Evolutionary conservation across 129 eudicot species (phyloP).

Genomic region (Scalesia atractyloides): DNA sequence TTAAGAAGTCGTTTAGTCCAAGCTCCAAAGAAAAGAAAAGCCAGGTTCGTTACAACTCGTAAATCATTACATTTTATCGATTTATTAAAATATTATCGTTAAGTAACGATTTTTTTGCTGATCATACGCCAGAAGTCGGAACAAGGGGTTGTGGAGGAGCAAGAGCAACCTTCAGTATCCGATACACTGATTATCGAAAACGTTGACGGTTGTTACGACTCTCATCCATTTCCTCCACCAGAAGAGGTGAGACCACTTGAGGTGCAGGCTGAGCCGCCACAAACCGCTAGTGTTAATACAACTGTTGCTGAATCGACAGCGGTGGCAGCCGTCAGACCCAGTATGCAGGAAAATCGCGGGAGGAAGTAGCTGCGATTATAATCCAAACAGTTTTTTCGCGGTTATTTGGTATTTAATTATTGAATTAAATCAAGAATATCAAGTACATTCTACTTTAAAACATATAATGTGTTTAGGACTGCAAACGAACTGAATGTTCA

Average conservation of each 20-base stretch:
- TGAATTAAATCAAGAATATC: conserved; percentile 5
- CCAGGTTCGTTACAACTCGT: conserved; percentile 41
- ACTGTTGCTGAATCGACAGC: conserved; percentile 48
- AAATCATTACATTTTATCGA: background rate
- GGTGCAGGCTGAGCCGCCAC: conserved; percentile 59
- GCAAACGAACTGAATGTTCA: no score
- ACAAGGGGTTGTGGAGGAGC: conserved; percentile 47
- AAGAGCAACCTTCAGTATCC: conserved; percentile 36
- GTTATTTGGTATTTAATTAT: conserved; percentile 57
- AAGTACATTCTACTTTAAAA: background rate
- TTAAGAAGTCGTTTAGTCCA: conserved; percentile 75
- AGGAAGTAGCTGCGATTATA: conserved; percentile 73
- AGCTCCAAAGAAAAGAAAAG: conserved; percentile 61
- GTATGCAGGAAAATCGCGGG: conserved; percentile 52
- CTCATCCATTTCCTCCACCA: conserved; percentile 53
- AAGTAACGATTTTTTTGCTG: background rate
- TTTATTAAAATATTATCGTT: background rate
- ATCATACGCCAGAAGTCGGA: conserved; percentile 39
- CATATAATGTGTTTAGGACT: background rate
- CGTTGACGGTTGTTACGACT: conserved; percentile 33
- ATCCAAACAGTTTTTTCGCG: conserved; percentile 90
- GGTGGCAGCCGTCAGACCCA: conserved; percentile 51
- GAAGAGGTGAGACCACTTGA: conserved; percentile 51
- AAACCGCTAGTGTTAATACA: conserved; percentile 42
- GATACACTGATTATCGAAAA: conserved; percentile 40